A percentile compares a stretch with the other conserved stretches of the same genome.
phyloP scores from a whole-genome alignment of 768 basidiomycete genomes.

The Boletus subcaerulescens region DNA sequence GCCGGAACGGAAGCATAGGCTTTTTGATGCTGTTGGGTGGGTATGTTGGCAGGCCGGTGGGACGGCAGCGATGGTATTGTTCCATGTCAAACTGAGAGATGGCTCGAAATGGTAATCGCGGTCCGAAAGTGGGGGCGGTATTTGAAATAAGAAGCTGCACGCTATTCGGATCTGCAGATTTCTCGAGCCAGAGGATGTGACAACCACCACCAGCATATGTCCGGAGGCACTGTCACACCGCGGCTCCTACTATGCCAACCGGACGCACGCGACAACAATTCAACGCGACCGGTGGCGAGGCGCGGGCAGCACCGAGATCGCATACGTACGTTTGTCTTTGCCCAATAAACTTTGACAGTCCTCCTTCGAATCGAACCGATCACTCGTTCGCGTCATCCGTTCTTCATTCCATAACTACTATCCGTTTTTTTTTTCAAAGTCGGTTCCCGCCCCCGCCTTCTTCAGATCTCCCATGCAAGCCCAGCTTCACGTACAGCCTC shows the following conservation, averaged over 20 bases:
- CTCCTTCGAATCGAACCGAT: conserved; percentile 24
- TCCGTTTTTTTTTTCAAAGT: conserved; percentile 11
- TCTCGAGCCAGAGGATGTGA: not conserved
- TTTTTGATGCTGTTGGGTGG: conserved; percentile 18
- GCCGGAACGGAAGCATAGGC: conserved; percentile 11
- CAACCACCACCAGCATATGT: not conserved
- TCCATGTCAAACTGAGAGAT: not conserved
- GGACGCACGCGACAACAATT: not conserved
- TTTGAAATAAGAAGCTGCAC: conserved; percentile 34
- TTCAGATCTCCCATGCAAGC: conserved; percentile 23
- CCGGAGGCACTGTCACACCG: conserved; percentile 1
- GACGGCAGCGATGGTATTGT: too few species aligned
- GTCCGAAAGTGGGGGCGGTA: conserved; percentile 8
- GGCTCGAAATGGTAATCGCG: conserved; percentile 11
- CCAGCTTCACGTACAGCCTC: conserved; percentile 27
- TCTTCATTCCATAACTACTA: conserved; percentile 16
- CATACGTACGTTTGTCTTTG: conserved; percentile 23
- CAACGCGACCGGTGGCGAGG: not conserved
- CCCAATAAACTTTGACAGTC: conserved; percentile 30
- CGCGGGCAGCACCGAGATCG: conserved; percentile 9
- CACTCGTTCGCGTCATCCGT: conserved; percentile 22
- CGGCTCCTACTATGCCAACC: conserved; percentile 10
- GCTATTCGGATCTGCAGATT: conserved; percentile 36
- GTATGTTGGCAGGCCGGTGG: not conserved
- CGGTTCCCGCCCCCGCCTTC: conserved; percentile 12